Percentiles rank a stretch among this genome's conserved stretches.
These are phyloP conservation scores for Corymbia citriodora DNA, from an alignment of 441 rosid genomes.

Conservation along the genomic window DNA sequence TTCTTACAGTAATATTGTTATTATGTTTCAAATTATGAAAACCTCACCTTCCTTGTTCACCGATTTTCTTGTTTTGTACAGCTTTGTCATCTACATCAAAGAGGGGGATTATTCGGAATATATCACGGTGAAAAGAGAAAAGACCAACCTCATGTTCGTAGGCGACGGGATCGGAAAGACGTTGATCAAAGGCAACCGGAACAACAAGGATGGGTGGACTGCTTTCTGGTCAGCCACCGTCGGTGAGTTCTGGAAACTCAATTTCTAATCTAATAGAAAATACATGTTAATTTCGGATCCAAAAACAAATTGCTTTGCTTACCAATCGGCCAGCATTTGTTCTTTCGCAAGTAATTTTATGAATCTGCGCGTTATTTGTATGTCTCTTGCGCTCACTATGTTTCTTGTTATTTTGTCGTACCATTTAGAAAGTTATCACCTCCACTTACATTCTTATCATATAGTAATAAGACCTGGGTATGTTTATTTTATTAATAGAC, in stretches of 20 bases:
- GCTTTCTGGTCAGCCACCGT: background rate
- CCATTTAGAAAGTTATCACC: background rate
- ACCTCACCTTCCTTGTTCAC: background rate
- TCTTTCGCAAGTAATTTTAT: background rate
- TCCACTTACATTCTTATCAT: background rate
- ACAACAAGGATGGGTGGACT: background rate
- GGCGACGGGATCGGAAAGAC: background rate
- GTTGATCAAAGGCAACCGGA: background rate
- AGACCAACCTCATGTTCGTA: background rate
- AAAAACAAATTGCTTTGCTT: fast-evolving
- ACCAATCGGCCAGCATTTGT: background rate
- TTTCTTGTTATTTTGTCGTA: background rate
- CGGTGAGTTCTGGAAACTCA: background rate
- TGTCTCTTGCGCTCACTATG: background rate
- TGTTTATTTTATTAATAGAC: background rate
- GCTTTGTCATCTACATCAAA: background rate
- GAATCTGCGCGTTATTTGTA: background rate
- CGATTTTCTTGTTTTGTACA: background rate
- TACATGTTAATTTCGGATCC: background rate
- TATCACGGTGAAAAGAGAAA: background rate
- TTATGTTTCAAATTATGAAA: background rate
- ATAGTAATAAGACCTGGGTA: background rate
- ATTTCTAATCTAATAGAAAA: background rate
- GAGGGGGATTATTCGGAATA: background rate
- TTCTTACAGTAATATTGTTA: background rate